A percentile compares a stretch with the other conserved stretches of the same genome.
These are phyloP conservation scores for Scedosporium minutisporum DNA, from an alignment of 2,329 filamentous ascomycete genomes.

Conservation along the genomic window DNA sequence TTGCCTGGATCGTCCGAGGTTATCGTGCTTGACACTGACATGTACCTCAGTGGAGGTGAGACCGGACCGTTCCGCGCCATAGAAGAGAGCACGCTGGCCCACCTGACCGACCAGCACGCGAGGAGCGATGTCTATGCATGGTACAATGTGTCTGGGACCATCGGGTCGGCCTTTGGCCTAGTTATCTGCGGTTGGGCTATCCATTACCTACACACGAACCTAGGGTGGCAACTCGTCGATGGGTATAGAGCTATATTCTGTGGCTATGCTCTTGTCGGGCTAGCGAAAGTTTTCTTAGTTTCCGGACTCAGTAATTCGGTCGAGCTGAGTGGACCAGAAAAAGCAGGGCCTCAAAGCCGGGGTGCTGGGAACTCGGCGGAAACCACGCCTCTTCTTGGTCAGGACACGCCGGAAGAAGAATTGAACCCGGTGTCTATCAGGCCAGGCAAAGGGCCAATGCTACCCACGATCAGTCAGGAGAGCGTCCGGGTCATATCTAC, in stretches of 20 bases:
- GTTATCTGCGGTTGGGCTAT: constrained; percentile 51
- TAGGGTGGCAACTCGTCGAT: constrained; percentile 31
- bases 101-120: constrained; percentile 35
- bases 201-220: constrained; percentile 31
- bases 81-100: constrained; percentile 51
- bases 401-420: not conserved
- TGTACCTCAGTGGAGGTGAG: constrained; percentile 43
- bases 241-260: constrained; percentile 49
- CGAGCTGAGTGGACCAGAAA: constrained; percentile 22
- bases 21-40: not conserved
- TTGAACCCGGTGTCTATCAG: not conserved
- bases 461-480: constrained; percentile 48
- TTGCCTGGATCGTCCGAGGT: not conserved
- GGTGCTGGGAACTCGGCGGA: not conserved
- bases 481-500: constrained; percentile 45
- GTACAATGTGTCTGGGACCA: constrained; percentile 49
- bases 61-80: constrained; percentile 54
- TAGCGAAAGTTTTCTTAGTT: constrained; percentile 45
- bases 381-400: not conserved
- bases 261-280: constrained; percentile 45
- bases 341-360: not conserved
- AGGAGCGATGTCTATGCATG: constrained; percentile 51
- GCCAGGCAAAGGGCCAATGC: constrained; percentile 16
- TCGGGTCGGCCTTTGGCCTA: constrained; percentile 52
- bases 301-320: constrained; percentile 36